Conservation (phyloP, 108 stramenopile species). For the Bacterosira constricta region DNA sequence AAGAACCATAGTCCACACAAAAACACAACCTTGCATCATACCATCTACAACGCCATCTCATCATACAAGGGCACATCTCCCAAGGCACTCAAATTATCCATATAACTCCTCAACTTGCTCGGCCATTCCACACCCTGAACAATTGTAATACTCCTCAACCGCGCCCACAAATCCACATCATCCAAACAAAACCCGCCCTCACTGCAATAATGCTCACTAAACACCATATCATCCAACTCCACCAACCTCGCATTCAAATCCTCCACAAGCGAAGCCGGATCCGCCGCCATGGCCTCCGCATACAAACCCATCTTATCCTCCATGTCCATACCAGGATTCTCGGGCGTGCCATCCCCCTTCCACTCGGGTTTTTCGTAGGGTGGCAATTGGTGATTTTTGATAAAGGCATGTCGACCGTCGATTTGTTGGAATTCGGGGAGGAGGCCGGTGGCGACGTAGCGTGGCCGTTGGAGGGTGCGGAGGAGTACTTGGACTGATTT, state of each 20-base stretch:
- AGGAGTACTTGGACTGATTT: slow-evolving; percentile 80
- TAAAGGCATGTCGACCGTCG: slow-evolving; percentile 90
- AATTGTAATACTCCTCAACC: slow-evolving; percentile 89
- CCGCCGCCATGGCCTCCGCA: slow-evolving; percentile 82
- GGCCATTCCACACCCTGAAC: slow-evolving; percentile 88
- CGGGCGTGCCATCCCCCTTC: slow-evolving; percentile 68
- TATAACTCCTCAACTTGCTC: slow-evolving; percentile 79
- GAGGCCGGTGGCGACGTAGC: slow-evolving; percentile 92
- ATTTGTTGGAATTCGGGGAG: slow-evolving; percentile 92
- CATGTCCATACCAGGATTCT: slow-evolving; percentile 66
- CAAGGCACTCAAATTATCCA: slow-evolving; percentile 87
- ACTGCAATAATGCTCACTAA: slow-evolving; percentile 78
- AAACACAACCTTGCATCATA: background rate
- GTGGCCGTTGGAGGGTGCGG: slow-evolving; percentile 88
- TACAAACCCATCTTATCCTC: slow-evolving; percentile 80
- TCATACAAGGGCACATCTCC: slow-evolving; percentile 91
- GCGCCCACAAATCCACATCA: slow-evolving; percentile 91
- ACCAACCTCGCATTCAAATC: slow-evolving; percentile 86
- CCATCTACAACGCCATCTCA: slow-evolving; percentile 80
- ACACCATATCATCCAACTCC: slow-evolving; percentile 85
- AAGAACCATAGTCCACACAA: too few species aligned
- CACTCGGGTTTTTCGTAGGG: slow-evolving; percentile 91
- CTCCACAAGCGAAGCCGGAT: slow-evolving; percentile 77
- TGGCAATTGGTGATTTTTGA: slow-evolving; percentile 88
- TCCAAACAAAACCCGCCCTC: slow-evolving; percentile 87